Evolutionary conservation across 371 early-diverging fungal species (phyloP).

Genomic region (Quaeritorhiza haematococci): DNA sequence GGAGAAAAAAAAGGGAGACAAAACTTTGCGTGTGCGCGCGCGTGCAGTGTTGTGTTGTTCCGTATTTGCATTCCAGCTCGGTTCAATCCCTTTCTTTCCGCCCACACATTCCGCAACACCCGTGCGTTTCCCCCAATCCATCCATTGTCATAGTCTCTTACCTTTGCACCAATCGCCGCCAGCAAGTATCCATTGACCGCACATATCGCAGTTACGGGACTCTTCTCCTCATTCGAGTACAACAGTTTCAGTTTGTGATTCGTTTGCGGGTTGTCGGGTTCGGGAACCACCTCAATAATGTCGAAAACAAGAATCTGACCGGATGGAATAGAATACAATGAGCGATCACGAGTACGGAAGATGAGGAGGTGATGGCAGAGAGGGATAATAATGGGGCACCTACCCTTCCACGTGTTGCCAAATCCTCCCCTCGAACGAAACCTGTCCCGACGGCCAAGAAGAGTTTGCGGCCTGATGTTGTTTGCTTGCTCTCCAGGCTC

Average conservation of each 20-base stretch:
- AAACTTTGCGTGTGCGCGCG: too few species aligned
- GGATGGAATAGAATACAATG: not conserved
- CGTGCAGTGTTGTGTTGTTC: too few species aligned
- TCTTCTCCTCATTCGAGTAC: constrained; percentile 83
- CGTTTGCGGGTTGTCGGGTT: constrained; percentile 89
- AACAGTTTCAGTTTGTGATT: constrained; percentile 88
- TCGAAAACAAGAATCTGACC: constrained; percentile 84
- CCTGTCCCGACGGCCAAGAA: constrained; percentile 91
- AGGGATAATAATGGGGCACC: constrained; percentile 10
- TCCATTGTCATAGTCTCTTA: too few species aligned
- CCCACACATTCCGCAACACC: too few species aligned
- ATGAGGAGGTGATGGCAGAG: too few species aligned
- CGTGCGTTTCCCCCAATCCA: too few species aligned
- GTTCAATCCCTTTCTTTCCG: too few species aligned
- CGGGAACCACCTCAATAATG: constrained; percentile 95
- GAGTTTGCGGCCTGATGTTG: constrained; percentile 76
- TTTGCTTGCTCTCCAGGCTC: constrained; percentile 83
- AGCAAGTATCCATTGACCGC: constrained; percentile 82
- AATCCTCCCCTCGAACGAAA: constrained; percentile 88
- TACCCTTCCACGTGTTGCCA: constrained; percentile 82
- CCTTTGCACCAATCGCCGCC: constrained; percentile 88
- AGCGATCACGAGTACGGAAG: not conserved
- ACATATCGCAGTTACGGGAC: constrained; percentile 89
- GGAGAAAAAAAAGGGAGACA: too few species aligned
- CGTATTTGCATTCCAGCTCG: too few species aligned